Conservation (phyloP, 176 grass and related monocot genomes). For the Lolium multiflorum region DNA sequence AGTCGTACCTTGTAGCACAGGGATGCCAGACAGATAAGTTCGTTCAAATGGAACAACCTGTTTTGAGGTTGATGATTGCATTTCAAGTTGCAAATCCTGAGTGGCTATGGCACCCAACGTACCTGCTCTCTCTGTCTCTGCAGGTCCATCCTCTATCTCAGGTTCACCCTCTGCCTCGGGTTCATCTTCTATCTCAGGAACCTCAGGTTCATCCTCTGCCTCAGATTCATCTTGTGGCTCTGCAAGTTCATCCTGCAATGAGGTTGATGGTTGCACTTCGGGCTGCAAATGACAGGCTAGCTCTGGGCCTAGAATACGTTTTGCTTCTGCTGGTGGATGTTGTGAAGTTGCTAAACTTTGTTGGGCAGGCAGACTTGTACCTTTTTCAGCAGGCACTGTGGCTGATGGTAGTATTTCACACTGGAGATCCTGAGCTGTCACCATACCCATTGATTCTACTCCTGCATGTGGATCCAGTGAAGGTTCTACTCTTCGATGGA, state of each 20-base stretch:
- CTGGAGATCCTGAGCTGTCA: no score
- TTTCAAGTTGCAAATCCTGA: background rate
- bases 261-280: constrained; percentile 17
- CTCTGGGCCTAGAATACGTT: constrained; percentile 20
- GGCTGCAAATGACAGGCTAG: constrained; percentile 5
- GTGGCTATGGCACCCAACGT: background rate
- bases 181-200: background rate
- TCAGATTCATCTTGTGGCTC: constrained; percentile 25
- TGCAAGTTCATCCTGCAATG: constrained; percentile 19
- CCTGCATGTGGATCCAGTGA: no score
- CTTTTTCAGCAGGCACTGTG: constrained; percentile 28
- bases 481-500: no score
- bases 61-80: no score
- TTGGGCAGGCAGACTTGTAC: background rate
- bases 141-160: no score
- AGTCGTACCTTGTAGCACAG: no score
- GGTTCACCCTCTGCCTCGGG: background rate
- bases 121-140: background rate
- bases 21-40: no score
- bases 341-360: constrained; percentile 33
- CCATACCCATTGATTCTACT: no score
- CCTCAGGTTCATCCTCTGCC: background rate
- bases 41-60: no score
- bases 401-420: background rate
- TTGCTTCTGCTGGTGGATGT: constrained; percentile 27